phyloP scores from a whole-genome alignment of 2,329 filamentous ascomycete genomes.

The Ceratocystis destructans region DNA sequence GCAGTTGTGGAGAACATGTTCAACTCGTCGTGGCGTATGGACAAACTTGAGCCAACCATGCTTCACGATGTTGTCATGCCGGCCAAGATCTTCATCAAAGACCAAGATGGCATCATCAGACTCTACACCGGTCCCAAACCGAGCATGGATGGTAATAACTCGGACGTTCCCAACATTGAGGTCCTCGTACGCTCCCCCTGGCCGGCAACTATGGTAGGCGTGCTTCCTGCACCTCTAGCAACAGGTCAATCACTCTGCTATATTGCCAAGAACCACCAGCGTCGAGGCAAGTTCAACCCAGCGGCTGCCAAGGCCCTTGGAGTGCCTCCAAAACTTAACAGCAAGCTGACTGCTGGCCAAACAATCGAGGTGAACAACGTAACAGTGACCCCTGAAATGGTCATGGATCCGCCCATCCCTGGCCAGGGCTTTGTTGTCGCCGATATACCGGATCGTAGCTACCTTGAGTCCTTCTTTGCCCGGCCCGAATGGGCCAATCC shows the following conservation, averaged over 20 bases:
- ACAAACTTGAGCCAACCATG: slow-evolving; percentile 52
- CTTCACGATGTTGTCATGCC: slow-evolving; percentile 54
- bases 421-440: slow-evolving; percentile 67
- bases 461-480: slow-evolving; percentile 54
- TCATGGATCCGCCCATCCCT: slow-evolving; percentile 51
- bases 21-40: slow-evolving; percentile 46
- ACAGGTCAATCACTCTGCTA: slow-evolving; percentile 66
- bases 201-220: slow-evolving; percentile 53
- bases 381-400: slow-evolving; percentile 72
- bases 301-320: slow-evolving; percentile 50
- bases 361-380: slow-evolving; percentile 48
- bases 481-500: slow-evolving; percentile 57
- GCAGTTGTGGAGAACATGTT: slow-evolving; percentile 26
- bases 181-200: slow-evolving; percentile 66
- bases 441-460: slow-evolving; percentile 58
- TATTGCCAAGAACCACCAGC: slow-evolving; percentile 61
- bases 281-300: slow-evolving; percentile 68
- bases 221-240: slow-evolving; percentile 54
- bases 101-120: slow-evolving; percentile 50
- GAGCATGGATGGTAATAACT: slow-evolving; percentile 22
- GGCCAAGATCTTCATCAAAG: slow-evolving; percentile 54
- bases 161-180: slow-evolving; percentile 45
- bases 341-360: slow-evolving; percentile 46
- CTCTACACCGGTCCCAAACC: slow-evolving; percentile 57
- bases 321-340: slow-evolving; percentile 45